phyloP scores from a whole-genome alignment of 2,329 filamentous ascomycete species.

The Microcyclosporella mali region DNA sequence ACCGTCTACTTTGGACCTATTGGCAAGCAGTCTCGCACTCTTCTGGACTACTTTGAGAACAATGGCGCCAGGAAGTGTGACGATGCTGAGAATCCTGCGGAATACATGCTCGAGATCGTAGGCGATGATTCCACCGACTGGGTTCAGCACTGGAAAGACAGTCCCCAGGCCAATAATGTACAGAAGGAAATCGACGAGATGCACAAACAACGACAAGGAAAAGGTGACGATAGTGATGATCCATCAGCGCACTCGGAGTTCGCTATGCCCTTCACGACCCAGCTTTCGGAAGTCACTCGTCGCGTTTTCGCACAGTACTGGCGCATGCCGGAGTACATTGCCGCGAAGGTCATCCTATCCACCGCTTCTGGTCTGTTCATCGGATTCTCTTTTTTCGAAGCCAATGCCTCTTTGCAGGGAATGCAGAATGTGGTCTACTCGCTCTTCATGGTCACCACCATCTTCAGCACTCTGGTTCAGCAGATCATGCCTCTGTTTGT shows the following conservation, averaged over 20 bases:
- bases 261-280: slow-evolving; percentile 36
- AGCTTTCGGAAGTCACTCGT: slow-evolving; percentile 34
- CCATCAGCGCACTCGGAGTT: slow-evolving; percentile 37
- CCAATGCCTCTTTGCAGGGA: slow-evolving; percentile 34
- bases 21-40: slow-evolving; percentile 36
- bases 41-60: slow-evolving; percentile 52
- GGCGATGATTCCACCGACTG: slow-evolving; percentile 36
- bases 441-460: slow-evolving; percentile 45
- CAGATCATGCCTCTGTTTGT: slow-evolving; percentile 57
- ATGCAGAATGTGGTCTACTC: slow-evolving; percentile 44
- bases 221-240: slow-evolving; percentile 26
- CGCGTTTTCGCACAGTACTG: slow-evolving; percentile 42
- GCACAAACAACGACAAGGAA: slow-evolving; percentile 32
- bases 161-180: slow-evolving; percentile 26
- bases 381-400: slow-evolving; percentile 41
- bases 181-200: slow-evolving; percentile 37
- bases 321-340: slow-evolving; percentile 41
- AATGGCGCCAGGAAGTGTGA: slow-evolving; percentile 58
- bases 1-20: slow-evolving; percentile 46
- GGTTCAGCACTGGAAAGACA: slow-evolving; percentile 37
- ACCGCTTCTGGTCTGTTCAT: slow-evolving; percentile 46
- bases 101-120: slow-evolving; percentile 62
- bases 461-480: slow-evolving; percentile 44
- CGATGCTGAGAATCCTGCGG: slow-evolving; percentile 60
- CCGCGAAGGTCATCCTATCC: slow-evolving; percentile 55